Evolutionary conservation across 495 filamentous ascomycete genomes (phyloP).

Genomic region (Bacidia rubella): DNA sequence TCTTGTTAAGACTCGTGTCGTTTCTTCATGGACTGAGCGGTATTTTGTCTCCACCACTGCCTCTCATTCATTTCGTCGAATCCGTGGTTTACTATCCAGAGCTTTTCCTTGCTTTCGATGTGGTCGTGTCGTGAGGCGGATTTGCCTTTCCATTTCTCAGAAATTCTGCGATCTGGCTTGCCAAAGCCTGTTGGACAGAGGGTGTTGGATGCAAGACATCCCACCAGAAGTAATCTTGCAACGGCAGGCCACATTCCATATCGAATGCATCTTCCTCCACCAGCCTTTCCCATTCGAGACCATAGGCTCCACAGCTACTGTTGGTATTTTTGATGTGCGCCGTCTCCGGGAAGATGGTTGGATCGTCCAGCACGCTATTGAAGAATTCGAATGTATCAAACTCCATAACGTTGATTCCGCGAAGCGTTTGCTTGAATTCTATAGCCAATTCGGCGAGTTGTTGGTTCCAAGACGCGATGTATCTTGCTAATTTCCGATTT

Average conservation of each 20-base stretch:
- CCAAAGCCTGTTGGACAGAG: neutral
- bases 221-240: neutral
- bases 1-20: too few species aligned
- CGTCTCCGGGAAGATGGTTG: neutral
- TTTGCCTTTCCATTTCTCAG: neutral
- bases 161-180: neutral
- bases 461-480: neutral
- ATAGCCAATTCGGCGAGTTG: neutral
- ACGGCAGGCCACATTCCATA: neutral
- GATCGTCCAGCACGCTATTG: neutral
- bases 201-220: neutral
- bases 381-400: conserved; percentile 1
- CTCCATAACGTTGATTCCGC: neutral
- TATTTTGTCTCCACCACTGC: too few species aligned
- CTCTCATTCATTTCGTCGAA: too few species aligned
- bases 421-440: neutral
- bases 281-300: neutral
- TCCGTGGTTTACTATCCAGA: neutral
- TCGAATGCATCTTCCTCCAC: neutral
- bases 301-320: neutral
- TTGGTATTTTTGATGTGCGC: neutral
- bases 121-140: neutral
- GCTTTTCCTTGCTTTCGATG: neutral
- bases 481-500: neutral
- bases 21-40: too few species aligned